A percentile compares a stretch with the other conserved stretches of the same genome.
phyloP scores from a whole-genome alignment of 1,284 basidiomycete genomes.

The Hypsizygus ulmarius region DNA sequence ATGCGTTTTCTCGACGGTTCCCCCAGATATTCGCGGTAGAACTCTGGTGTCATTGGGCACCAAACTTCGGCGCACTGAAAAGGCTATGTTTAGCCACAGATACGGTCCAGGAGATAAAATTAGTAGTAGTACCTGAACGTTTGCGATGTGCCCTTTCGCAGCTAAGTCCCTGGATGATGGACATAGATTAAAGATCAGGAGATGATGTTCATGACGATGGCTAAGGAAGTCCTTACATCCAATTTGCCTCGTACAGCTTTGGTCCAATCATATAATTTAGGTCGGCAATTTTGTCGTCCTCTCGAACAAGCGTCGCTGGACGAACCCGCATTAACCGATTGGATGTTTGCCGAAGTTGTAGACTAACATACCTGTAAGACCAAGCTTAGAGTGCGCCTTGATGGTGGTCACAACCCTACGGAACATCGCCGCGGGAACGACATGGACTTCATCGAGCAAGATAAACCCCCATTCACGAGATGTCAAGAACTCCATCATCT shows the following conservation, averaged over 20 bases:
- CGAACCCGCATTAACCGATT: not conserved
- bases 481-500: slow-evolving; percentile 98
- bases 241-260: slow-evolving; percentile 99
- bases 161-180: slow-evolving; percentile 73
- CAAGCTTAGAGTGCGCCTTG: slow-evolving; percentile 96
- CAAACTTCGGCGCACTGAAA: slow-evolving; percentile 95
- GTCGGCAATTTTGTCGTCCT: slow-evolving; percentile 99
- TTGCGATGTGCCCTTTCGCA: slow-evolving; percentile 98
- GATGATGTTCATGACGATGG: slow-evolving; percentile 9
- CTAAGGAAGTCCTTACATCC: slow-evolving; percentile 66
- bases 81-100: slow-evolving; percentile 5
- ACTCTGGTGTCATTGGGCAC: slow-evolving; percentile 99
- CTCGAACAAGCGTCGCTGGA: slow-evolving; percentile 92
- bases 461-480: slow-evolving; percentile 96
- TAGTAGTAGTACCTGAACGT: slow-evolving; percentile 83
- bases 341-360: not conserved
- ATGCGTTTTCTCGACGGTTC: slow-evolving; percentile 93
- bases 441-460: slow-evolving; percentile 94
- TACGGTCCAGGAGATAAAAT: not conserved
- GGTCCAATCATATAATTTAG: slow-evolving; percentile 99
- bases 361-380: slow-evolving; percentile 72
- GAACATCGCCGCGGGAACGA: slow-evolving; percentile 97
- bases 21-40: slow-evolving; percentile 96
- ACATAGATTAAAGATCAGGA: slow-evolving; percentile 8
- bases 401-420: slow-evolving; percentile 94